A percentile compares a stretch with the other conserved stretches of the same genome.
Conservation (phyloP, 2,329 filamentous ascomycete species). For the Penicillium concentricum region DNA sequence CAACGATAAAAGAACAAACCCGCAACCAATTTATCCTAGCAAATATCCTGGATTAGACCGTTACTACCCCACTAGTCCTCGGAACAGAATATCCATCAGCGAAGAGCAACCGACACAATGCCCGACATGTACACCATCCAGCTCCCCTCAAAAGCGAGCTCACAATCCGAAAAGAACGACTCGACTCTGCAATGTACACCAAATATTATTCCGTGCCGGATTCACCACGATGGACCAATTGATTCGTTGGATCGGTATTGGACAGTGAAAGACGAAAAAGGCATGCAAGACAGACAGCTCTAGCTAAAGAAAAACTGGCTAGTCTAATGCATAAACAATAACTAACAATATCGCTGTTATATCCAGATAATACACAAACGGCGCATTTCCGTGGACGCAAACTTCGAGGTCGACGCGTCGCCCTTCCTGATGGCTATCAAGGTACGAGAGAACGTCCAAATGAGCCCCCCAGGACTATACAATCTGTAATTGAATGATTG, state of each 20-base stretch:
- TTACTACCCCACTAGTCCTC: neutral
- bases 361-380: constrained; percentile 42
- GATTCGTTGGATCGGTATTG: constrained; percentile 67
- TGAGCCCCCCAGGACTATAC: neutral
- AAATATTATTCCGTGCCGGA: constrained; percentile 75
- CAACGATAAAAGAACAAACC: neutral
- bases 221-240: constrained; percentile 75
- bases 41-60: neutral
- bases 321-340: neutral
- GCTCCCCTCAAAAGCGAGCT: constrained; percentile 23
- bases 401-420: constrained; percentile 65
- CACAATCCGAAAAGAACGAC: constrained; percentile 18
- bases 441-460: constrained; percentile 36
- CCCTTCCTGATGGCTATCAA: constrained; percentile 69
- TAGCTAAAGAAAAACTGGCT: neutral
- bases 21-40: too few relatives aligned
- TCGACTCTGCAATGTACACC: constrained; percentile 50
- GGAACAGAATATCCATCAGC: neutral
- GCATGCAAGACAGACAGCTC: constrained; percentile 26
- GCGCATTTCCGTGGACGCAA: constrained; percentile 79
- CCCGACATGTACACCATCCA: constrained; percentile 39
- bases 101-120: constrained; percentile 9
- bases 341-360: neutral
- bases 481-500: neutral
- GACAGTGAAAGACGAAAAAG: constrained; percentile 50